A percentile compares a stretch with the other conserved stretches of the same genome.
These are phyloP conservation scores for Fraxinus paxiana DNA, from an alignment of 305 asterid genomes.

Conservation along the genomic window DNA sequence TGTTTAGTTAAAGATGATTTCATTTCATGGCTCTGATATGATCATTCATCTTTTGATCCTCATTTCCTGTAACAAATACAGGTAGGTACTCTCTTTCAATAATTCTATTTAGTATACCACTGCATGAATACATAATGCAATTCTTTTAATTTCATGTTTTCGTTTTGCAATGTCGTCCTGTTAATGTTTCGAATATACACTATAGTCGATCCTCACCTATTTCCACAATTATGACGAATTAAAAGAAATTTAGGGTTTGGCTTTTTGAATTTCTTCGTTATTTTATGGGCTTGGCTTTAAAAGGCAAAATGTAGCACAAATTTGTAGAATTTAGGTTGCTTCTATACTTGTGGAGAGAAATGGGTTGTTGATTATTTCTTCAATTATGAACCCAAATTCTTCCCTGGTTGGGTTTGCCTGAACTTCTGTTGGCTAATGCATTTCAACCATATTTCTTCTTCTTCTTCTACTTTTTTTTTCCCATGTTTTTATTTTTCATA, in stretches of 20 bases:
- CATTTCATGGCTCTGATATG: neutral
- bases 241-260: constrained; percentile 10
- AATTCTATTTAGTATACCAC: neutral
- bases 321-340: neutral
- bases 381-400: neutral
- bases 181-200: neutral
- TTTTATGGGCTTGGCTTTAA: neutral
- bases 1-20: constrained; percentile 12
- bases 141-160: neutral
- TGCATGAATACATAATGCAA: neutral
- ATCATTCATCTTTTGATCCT: constrained; percentile 17
- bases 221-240: neutral
- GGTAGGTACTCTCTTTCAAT: neutral
- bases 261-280: neutral
- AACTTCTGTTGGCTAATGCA: neutral
- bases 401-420: neutral
- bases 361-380: neutral
- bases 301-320: neutral
- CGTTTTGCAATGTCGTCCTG: neutral
- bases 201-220: neutral
- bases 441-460: neutral
- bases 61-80: neutral
- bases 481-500: neutral
- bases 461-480: neutral
- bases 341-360: neutral